Base-by-base conservation (phyloP, 306 rosid species). In the Acacia melanoxylon region DNA sequence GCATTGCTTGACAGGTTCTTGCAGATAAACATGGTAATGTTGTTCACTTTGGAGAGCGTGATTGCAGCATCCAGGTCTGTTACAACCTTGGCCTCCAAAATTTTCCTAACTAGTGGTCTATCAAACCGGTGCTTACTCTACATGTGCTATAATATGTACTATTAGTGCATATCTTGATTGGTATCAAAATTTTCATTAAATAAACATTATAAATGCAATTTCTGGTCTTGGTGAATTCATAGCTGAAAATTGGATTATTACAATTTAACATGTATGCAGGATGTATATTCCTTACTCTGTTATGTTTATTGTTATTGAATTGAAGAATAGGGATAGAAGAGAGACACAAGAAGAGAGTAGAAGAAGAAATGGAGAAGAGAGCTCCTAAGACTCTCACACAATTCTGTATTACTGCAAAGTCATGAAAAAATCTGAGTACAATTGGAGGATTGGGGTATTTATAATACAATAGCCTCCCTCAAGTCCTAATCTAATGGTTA, bases 21-120 rank as follows among this genome's bases (percentile, higher is more conserved):
- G 99, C 99, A 0, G 99, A 95, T 85, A 95, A 90, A 85, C 86
- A 68, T 65, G 98, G 98, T 52, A 95, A 91, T 86, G 99, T 95
- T 74, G 93, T 95, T 88, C 98, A 95, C 90, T 95, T 93, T 86
- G 99, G 99, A 67, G 99, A 95, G 83, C 99, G 97, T 77, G 99
- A 95, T 88, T 95, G 99, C 89, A 95, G 99, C 84, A 95, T 95
- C 83, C 99, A 95, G 98, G 99, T 95, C 66, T 25, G 4, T 70
- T 65, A 37, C 1, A 14, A 3, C 48, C 72, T 65, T 19, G 19
- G 27, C 68, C 71, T 68, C 59, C 27, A 1, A 31, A 31, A 31
- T 70, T 78, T 63, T 46, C n/a, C 75, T 66, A 17, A 69, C 45
- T 59, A 16, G 12, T 74, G 25, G 78, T 76, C 4, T 40, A 16